phyloP scores from a whole-genome alignment of 495 filamentous ascomycete genomes.

The Baudoinia panamericana region DNA sequence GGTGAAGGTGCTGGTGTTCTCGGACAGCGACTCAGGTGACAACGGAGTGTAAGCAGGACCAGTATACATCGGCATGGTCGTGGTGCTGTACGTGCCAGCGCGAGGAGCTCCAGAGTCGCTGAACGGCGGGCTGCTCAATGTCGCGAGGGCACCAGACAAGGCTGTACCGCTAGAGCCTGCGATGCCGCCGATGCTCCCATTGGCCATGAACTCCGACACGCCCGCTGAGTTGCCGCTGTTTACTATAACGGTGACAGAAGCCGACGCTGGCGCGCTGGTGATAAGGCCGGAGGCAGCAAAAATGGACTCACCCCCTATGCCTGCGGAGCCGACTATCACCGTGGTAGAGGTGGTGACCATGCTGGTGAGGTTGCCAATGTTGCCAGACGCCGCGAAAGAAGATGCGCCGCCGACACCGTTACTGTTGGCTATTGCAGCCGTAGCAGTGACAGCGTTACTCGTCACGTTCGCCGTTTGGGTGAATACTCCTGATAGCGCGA shows the following conservation, averaged over 20 bases:
- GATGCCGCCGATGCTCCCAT: slow-evolving; percentile 2
- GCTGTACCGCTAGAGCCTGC: not conserved
- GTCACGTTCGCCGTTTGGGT: no score
- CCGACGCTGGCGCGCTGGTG: not conserved
- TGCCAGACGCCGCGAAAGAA: not conserved
- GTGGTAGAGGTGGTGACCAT: not conserved
- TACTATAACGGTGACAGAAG: slow-evolving; percentile 1
- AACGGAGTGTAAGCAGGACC: no score
- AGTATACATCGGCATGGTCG: no score
- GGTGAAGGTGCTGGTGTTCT: no score
- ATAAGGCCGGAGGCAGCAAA: not conserved
- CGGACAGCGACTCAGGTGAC: no score
- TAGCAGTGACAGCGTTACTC: no score
- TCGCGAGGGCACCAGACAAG: not conserved
- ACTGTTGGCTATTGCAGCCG: no score
- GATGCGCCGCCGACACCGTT: not conserved
- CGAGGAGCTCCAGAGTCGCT: no score
- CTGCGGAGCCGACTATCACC: not conserved
- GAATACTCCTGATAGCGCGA: no score
- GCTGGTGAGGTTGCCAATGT: slow-evolving; percentile 4
- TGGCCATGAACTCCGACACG: slow-evolving; percentile 5
- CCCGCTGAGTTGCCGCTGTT: slow-evolving; percentile 5
- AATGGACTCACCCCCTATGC: not conserved
- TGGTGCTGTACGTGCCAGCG: no score
- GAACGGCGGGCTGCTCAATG: not conserved